Evolutionary conservation across 2,329 filamentous ascomycete genomes (phyloP).

Genomic region (Macroventuria anomochaeta): DNA sequence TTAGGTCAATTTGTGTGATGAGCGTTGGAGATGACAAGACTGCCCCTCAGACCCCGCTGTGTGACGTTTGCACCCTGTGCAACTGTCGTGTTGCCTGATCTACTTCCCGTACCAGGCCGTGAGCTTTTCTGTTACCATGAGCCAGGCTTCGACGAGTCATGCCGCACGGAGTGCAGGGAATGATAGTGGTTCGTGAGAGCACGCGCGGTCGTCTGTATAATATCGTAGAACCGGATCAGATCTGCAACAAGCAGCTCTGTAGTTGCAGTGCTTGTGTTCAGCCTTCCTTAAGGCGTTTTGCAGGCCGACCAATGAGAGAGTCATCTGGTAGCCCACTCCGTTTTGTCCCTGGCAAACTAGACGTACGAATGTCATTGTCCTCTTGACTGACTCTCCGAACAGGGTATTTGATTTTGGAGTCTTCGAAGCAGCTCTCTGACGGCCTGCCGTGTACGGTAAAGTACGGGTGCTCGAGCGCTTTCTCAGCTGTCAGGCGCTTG

Average conservation of each 20-base stretch:
- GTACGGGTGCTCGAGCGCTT: constrained; percentile 89
- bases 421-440: constrained; percentile 87
- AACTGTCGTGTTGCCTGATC: background rate
- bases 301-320: constrained; percentile 63
- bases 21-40: background rate
- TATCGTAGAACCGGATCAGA: background rate
- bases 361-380: constrained; percentile 93
- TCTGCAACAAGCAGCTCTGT: background rate
- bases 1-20: background rate
- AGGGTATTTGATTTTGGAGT: constrained; percentile 86
- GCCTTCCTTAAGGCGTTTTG: constrained; percentile 61
- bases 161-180: background rate
- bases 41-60: background rate
- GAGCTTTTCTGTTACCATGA: background rate
- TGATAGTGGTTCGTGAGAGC: background rate
- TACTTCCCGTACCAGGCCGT: background rate
- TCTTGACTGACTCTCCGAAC: constrained; percentile 89
- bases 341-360: constrained; percentile 89
- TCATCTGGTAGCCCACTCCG: constrained; percentile 86
- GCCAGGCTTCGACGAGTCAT: background rate
- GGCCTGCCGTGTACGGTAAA: constrained; percentile 70
- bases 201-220: constrained; percentile 15
- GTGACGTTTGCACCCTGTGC: background rate
- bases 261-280: constrained; percentile 23
- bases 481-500: constrained; percentile 83